Conservation (phyloP, 768 basidiomycete genomes). For the Trametes cinnabarina region DNA sequence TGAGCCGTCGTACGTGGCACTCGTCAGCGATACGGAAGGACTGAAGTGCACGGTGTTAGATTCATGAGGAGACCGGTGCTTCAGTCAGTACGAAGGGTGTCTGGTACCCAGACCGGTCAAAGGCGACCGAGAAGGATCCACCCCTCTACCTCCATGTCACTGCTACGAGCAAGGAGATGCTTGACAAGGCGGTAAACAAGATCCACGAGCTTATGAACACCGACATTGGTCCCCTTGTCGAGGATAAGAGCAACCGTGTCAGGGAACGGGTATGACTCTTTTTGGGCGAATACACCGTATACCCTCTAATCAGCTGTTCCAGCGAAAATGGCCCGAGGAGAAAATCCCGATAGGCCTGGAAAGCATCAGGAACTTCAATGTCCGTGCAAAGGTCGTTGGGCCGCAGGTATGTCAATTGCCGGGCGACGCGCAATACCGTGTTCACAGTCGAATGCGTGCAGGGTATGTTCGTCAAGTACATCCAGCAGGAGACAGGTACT, state of each 20-base stretch:
- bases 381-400: constrained; percentile 96
- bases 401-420: constrained; percentile 56
- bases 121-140: constrained; percentile 90
- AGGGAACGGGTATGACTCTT: constrained; percentile 57
- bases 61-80: constrained; percentile 89
- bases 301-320: constrained; percentile 17
- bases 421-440: not conserved
- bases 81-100: constrained; percentile 90
- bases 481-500: constrained; percentile 93
- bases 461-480: constrained; percentile 98
- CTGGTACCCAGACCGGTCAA: constrained; percentile 93
- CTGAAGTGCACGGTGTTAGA: constrained; percentile 43
- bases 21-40: not conserved
- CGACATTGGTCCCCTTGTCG: constrained; percentile 79
- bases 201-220: constrained; percentile 69
- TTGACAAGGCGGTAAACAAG: constrained; percentile 67
- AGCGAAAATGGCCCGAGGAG: constrained; percentile 99
- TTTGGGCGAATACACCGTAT: not conserved
- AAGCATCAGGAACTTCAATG: constrained; percentile 93
- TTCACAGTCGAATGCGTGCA: constrained; percentile 28
- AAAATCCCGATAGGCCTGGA: constrained; percentile 89
- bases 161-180: constrained; percentile 61
- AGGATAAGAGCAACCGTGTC: constrained; percentile 68
- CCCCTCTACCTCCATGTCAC: constrained; percentile 93
- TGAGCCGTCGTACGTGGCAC: constrained; percentile 34